Percentiles rank a stretch among this genome's conserved stretches.
Evolutionary conservation across 1,284 basidiomycete genomes (phyloP).

Genomic region (Cutaneotrichosporon mucoides): DNA sequence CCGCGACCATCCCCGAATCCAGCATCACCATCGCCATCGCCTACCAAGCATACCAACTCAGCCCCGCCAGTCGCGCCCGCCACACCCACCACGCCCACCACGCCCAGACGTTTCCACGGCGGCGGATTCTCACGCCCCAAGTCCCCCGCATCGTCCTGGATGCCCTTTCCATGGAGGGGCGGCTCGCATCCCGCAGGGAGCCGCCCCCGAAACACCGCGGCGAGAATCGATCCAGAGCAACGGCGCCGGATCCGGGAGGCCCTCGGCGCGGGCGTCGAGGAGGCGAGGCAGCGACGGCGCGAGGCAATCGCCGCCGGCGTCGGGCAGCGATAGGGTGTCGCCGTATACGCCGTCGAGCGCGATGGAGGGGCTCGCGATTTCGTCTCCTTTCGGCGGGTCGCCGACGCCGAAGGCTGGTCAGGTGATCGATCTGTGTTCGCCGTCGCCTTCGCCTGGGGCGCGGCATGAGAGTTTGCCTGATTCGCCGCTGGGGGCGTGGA

Average conservation of each 20-base stretch:
- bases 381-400: not conserved
- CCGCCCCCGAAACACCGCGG: conserved; percentile 19
- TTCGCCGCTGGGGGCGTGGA: no score
- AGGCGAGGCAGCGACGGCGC: conserved; percentile 5
- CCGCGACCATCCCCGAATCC: not conserved
- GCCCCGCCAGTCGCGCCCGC: no score
- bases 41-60: not conserved
- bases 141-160: no score
- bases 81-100: no score
- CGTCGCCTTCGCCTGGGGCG: not conserved
- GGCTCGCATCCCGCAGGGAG: conserved; percentile 33
- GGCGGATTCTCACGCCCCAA: not conserved
- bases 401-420: not conserved
- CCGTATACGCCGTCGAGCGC: conserved; percentile 6
- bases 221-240: not conserved
- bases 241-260: not conserved
- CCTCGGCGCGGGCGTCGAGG: not conserved
- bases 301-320: conserved; percentile 14
- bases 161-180: conserved; percentile 38
- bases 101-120: not conserved
- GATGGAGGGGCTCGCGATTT: conserved; percentile 2
- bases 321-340: not conserved
- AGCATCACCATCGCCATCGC: not conserved
- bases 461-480: no score
- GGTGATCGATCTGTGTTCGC: conserved; percentile 6